Evolutionary conservation across 768 basidiomycete species (phyloP).

Genomic region (Suillus variegatus): DNA sequence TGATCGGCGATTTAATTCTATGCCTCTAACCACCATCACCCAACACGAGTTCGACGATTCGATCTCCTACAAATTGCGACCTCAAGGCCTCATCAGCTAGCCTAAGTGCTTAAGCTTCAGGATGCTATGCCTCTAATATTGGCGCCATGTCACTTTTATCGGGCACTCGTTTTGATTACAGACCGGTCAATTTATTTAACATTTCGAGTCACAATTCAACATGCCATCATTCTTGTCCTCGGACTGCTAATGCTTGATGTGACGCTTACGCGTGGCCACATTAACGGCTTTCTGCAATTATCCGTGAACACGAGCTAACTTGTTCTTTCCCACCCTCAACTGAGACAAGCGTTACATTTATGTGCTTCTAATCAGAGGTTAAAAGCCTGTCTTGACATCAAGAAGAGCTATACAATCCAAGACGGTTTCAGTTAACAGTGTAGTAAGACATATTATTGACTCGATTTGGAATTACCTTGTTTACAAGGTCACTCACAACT

Average conservation of each 20-base stretch:
- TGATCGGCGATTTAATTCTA: neutral
- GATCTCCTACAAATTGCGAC: neutral
- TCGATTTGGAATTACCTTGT: neutral
- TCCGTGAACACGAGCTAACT: neutral
- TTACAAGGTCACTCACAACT: too few species aligned
- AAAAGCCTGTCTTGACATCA: neutral
- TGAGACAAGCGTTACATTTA: neutral
- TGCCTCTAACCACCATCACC: neutral
- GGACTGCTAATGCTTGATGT: neutral
- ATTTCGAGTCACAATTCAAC: neutral
- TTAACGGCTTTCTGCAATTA: neutral
- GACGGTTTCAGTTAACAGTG: neutral
- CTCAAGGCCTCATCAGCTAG: neutral
- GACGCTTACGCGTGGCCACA: neutral
- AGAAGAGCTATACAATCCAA: neutral
- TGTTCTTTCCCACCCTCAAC: neutral
- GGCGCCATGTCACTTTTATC: neutral
- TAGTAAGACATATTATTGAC: neutral
- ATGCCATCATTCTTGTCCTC: neutral
- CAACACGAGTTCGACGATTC: neutral
- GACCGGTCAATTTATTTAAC: neutral
- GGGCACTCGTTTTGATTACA: neutral
- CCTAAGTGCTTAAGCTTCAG: neutral
- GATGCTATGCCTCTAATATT: neutral
- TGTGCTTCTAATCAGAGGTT: neutral